Conservation (phyloP, 352 stramenopile species). For the Globisporangium canariense region DNA sequence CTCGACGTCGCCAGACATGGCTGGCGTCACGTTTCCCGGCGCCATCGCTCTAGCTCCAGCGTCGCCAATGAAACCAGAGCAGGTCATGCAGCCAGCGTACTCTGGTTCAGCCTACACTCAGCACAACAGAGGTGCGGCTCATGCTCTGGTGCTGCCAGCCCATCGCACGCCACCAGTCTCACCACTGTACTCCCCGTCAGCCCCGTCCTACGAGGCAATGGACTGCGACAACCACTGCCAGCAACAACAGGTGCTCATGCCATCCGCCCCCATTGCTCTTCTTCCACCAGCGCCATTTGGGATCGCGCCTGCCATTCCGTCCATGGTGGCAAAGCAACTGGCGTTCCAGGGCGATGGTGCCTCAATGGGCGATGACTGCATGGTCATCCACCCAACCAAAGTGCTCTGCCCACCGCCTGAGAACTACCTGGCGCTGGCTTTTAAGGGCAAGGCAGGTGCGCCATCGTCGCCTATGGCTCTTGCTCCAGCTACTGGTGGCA, state of each 20-base stretch:
- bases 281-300: background rate
- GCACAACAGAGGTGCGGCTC: background rate
- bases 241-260: background rate
- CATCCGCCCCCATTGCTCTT: background rate
- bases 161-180: constrained; percentile 16
- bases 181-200: constrained; percentile 25
- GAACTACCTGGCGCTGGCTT: constrained; percentile 49
- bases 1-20: constrained; percentile 18
- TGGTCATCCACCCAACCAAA: constrained; percentile 13
- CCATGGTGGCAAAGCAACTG: constrained; percentile 4
- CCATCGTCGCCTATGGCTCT: constrained; percentile 1
- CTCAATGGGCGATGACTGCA: background rate
- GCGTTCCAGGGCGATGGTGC: background rate
- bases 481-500: background rate
- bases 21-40: background rate
- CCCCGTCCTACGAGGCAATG: constrained; percentile 23
- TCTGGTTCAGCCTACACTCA: background rate
- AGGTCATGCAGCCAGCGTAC: background rate
- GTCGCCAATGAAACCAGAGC: background rate
- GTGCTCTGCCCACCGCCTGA: background rate
- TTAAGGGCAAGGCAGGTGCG: constrained; percentile 25
- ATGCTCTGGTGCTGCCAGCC: constrained; percentile 6
- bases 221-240: background rate
- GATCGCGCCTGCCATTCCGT: background rate
- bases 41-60: background rate